phyloP scores from a whole-genome alignment of 768 basidiomycete genomes.

The Tulasnella sp. region DNA sequence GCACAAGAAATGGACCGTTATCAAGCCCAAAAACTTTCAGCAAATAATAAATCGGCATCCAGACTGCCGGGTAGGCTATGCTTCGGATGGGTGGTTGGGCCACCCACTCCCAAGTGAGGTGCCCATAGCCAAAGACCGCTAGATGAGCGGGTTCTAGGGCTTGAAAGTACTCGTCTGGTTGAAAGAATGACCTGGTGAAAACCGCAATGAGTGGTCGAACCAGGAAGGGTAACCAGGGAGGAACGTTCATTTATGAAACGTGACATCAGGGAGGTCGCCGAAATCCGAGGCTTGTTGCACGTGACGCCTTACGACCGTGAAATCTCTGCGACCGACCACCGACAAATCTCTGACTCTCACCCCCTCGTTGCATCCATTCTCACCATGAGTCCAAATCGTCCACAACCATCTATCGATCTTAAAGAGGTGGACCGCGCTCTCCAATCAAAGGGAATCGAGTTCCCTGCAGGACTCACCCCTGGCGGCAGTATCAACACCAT shows the following conservation, averaged over 20 bases:
- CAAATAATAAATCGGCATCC: constrained; percentile 63
- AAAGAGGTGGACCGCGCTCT: constrained; percentile 5
- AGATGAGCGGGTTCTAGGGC: constrained; percentile 84
- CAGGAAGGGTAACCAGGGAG: constrained; percentile 14
- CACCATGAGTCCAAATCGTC: no score
- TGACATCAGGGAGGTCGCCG: no score
- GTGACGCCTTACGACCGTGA: no score
- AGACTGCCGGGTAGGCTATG: constrained; percentile 69
- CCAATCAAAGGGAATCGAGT: not conserved
- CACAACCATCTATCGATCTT: no score
- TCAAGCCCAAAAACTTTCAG: constrained; percentile 49
- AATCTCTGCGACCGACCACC: no score
- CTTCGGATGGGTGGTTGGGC: constrained; percentile 57
- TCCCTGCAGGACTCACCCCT: constrained; percentile 2
- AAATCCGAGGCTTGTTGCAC: no score
- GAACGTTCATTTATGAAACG: no score
- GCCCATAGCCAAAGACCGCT: constrained; percentile 81
- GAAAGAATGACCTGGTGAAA: constrained; percentile 74
- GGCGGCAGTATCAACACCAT: constrained; percentile 10
- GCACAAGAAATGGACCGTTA: constrained; percentile 46
- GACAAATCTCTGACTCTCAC: no score
- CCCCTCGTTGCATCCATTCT: no score
- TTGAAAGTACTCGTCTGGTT: constrained; percentile 96
- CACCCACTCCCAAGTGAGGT: constrained; percentile 94
- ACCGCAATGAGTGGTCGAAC: constrained; percentile 33